Conservation (phyloP, 495 filamentous ascomycete species). For the Pseudotulostoma volvatum region DNA sequence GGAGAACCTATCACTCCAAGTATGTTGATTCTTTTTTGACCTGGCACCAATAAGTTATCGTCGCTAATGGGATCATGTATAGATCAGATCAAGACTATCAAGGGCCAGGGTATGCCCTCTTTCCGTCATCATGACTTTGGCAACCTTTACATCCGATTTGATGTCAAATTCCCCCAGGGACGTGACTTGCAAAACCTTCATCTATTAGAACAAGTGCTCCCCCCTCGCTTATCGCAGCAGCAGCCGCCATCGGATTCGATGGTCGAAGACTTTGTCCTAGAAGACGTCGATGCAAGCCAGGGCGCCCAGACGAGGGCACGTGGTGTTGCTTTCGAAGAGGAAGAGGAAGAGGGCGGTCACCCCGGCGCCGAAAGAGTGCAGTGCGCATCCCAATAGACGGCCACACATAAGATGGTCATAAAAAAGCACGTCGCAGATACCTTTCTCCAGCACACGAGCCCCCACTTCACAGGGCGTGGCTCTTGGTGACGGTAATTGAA, state of each 20-base stretch:
- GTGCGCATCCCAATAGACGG: slow-evolving; percentile 97
- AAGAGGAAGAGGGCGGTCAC: slow-evolving; percentile 57
- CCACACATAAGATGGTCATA: no score
- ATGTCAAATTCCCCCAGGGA: slow-evolving; percentile 80
- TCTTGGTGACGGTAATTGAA: no score
- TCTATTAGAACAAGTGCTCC: slow-evolving; percentile 65
- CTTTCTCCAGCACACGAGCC: no score
- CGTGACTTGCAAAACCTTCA: slow-evolving; percentile 36
- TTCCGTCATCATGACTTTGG: slow-evolving; percentile 89
- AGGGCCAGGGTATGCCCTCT: slow-evolving; percentile 96
- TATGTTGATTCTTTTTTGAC: slow-evolving; percentile 33
- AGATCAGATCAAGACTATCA: slow-evolving; percentile 88
- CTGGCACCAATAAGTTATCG: no score
- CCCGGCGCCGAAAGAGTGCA: slow-evolving; percentile 82
- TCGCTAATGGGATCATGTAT: no score
- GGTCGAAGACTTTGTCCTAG: slow-evolving; percentile 71
- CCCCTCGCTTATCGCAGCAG: slow-evolving; percentile 42
- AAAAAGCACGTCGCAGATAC: no score
- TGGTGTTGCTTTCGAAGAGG: slow-evolving; percentile 67
- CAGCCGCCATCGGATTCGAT: slow-evolving; percentile 64
- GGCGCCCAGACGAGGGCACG: slow-evolving; percentile 53
- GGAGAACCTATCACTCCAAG: slow-evolving; percentile 89
- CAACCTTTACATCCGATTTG: slow-evolving; percentile 95
- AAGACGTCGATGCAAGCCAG: slow-evolving; percentile 61
- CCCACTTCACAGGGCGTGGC: no score